phyloP scores from a whole-genome alignment of 305 asterid species.

The Salvia sclarea region DNA sequence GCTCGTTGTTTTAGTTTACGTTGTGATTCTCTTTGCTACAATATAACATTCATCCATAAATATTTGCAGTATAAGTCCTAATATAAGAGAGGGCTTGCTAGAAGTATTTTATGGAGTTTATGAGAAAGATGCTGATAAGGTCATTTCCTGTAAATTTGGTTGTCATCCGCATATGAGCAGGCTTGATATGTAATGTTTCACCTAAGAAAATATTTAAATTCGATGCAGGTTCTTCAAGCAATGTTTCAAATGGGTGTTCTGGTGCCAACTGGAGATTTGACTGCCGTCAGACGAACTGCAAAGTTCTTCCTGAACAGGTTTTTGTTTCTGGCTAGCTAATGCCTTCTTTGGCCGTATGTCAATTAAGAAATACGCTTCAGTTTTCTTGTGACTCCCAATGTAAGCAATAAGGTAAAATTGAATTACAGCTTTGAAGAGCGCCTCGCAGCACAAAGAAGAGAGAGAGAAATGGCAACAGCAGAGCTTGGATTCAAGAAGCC shows the following conservation, averaged over 20 bases:
- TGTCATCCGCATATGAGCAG: not conserved
- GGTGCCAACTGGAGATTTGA: slow-evolving; percentile 95
- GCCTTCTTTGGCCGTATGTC: not conserved
- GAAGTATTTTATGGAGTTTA: slow-evolving; percentile 96
- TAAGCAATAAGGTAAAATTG: slow-evolving; percentile 6
- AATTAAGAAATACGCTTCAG: not conserved
- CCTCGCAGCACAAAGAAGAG: slow-evolving; percentile 83
- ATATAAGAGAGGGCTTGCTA: slow-evolving; percentile 90
- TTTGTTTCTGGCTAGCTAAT: not conserved
- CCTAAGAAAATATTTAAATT: slow-evolving; percentile 15
- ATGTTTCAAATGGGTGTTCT: slow-evolving; percentile 97
- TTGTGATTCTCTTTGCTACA: slow-evolving; percentile 14
- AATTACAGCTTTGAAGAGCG: slow-evolving; percentile 91
- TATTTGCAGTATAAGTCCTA: slow-evolving; percentile 82
- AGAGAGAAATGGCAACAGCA: slow-evolving; percentile 66
- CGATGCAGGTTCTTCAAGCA: slow-evolving; percentile 86
- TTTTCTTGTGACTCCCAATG: not conserved
- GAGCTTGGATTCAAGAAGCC: slow-evolving; percentile 96
- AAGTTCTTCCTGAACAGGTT: slow-evolving; percentile 94
- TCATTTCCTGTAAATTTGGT: slow-evolving; percentile 32
- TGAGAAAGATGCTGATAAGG: slow-evolving; percentile 93
- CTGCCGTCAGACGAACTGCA: slow-evolving; percentile 97
- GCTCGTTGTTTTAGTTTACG: slow-evolving; percentile 18
- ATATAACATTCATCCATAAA: slow-evolving; percentile 22
- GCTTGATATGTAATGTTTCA: not conserved